A percentile compares a stretch with the other conserved stretches of the same genome.
Conservation (phyloP, 1,284 basidiomycete genomes). For the Ceraceosorus guamensis region DNA sequence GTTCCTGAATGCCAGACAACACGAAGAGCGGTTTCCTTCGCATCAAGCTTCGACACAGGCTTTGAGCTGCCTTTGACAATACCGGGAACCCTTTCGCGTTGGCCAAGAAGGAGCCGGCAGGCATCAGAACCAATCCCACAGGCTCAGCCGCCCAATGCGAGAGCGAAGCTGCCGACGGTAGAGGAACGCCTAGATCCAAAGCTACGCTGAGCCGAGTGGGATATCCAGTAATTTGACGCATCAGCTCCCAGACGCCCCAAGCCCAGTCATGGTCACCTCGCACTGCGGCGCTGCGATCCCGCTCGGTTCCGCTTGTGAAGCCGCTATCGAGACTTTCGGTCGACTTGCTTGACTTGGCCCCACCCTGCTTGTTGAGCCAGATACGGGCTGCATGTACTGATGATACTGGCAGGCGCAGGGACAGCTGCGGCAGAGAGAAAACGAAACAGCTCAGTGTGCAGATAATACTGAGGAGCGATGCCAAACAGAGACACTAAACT, state of each 20-base stretch:
- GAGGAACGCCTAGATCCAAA: slow-evolving; percentile 77
- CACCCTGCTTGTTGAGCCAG: slow-evolving; percentile 19
- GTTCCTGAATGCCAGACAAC: slow-evolving; percentile 27
- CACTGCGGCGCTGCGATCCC: slow-evolving; percentile 49
- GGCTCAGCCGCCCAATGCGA: slow-evolving; percentile 88
- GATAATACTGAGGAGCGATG: background rate
- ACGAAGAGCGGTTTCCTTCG: slow-evolving; percentile 15
- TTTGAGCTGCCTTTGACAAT: slow-evolving; percentile 62
- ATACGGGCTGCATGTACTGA: slow-evolving; percentile 31
- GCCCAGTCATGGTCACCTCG: slow-evolving; percentile 53
- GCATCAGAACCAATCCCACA: slow-evolving; percentile 76
- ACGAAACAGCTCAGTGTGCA: too few relatives aligned
- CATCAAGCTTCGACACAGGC: slow-evolving; percentile 29
- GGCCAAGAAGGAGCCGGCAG: slow-evolving; percentile 82
- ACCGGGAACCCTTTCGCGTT: slow-evolving; percentile 97
- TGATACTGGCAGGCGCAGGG: slow-evolving; percentile 41
- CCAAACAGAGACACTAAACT: background rate
- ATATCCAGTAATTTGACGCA: slow-evolving; percentile 80
- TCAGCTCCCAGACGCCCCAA: slow-evolving; percentile 98
- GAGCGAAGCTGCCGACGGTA: slow-evolving; percentile 57
- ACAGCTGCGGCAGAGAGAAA: slow-evolving; percentile 8
- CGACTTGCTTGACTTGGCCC: background rate
- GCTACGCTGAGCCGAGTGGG: slow-evolving; percentile 68
- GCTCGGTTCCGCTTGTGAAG: background rate
- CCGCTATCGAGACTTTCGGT: slow-evolving; percentile 1